Evolutionary conservation across 768 basidiomycete species (phyloP).

Genomic region (Mycena polygramma): DNA sequence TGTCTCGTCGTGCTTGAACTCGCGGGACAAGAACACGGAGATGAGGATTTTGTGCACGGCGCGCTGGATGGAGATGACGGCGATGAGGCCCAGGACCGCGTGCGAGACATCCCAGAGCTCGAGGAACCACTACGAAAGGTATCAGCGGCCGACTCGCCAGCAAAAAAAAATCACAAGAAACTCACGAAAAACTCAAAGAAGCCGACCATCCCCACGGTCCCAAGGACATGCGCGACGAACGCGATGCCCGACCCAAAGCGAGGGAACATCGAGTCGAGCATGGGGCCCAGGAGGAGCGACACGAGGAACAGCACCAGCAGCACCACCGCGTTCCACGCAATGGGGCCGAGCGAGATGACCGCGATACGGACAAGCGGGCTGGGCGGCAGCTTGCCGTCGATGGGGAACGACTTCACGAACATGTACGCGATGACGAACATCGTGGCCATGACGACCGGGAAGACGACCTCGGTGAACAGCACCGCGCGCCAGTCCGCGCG

Average conservation of each 20-base stretch:
- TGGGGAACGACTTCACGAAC: constrained; percentile 91
- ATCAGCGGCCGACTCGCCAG: constrained; percentile 32
- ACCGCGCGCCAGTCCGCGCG: constrained; percentile 94
- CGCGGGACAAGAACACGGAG: constrained; percentile 93
- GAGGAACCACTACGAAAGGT: constrained; percentile 83
- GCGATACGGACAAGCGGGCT: constrained; percentile 94
- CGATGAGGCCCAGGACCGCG: constrained; percentile 93
- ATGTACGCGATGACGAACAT: constrained; percentile 91
- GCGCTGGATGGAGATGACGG: constrained; percentile 92
- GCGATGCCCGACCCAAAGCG: constrained; percentile 95
- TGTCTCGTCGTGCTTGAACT: constrained; percentile 99
- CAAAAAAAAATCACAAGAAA: constrained; percentile 31
- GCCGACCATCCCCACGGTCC: constrained; percentile 87
- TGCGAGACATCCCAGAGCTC: constrained; percentile 94
- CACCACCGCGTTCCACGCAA: constrained; percentile 94
- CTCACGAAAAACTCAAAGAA: constrained; percentile 97
- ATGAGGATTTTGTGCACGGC: constrained; percentile 96
- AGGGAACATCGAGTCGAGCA: constrained; percentile 85
- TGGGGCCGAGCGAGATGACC: constrained; percentile 92
- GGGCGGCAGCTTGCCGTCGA: constrained; percentile 75
- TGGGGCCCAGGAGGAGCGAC: constrained; percentile 93
- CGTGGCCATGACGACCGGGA: constrained; percentile 87
- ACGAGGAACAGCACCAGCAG: constrained; percentile 88
- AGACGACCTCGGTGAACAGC: constrained; percentile 87
- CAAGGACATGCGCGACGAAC: constrained; percentile 85